Percentiles rank a stretch among this genome's conserved stretches.
Conservation (phyloP, 2,329 filamentous ascomycete species). For the Aureobasidium sp. region DNA sequence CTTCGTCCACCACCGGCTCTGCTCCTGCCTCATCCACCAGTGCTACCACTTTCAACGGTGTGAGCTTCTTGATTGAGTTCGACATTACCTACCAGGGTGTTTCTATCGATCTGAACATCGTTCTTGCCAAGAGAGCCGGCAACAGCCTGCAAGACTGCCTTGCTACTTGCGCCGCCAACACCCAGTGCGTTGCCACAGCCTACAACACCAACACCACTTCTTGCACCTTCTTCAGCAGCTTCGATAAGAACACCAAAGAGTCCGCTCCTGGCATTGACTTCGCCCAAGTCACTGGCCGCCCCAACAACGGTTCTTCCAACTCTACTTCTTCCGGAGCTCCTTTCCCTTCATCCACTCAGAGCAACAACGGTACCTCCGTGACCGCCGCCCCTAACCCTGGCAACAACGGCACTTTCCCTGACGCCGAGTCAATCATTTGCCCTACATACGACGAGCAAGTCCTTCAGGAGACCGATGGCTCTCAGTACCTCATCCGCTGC, state of each 20-base stretch:
- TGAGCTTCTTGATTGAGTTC: not conserved
- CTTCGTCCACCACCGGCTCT: not conserved
- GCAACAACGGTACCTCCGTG: not conserved
- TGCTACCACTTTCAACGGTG: not conserved
- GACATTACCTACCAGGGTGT: not conserved
- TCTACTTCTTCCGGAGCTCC: not conserved
- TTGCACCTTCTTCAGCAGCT: slow-evolving; percentile 6
- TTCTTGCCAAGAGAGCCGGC: slow-evolving; percentile 5
- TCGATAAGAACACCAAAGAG: not conserved
- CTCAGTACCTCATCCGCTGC: slow-evolving; percentile 2
- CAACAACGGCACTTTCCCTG: not conserved
- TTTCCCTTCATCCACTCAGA: not conserved
- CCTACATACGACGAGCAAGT: not conserved
- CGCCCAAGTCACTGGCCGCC: not conserved
- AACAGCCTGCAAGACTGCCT: slow-evolving; percentile 2
- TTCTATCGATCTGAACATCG: not conserved
- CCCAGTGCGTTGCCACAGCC: slow-evolving; percentile 4
- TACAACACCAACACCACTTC: not conserved
- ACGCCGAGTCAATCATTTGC: not conserved
- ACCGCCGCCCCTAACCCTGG: not conserved
- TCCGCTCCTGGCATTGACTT: not conserved
- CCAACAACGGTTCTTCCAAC: not conserved
- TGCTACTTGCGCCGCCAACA: not conserved
- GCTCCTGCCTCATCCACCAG: not conserved
- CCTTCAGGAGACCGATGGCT: not conserved